phyloP scores from a whole-genome alignment of 1,139 yeast species.

The Candida pseudocylindracea region DNA sequence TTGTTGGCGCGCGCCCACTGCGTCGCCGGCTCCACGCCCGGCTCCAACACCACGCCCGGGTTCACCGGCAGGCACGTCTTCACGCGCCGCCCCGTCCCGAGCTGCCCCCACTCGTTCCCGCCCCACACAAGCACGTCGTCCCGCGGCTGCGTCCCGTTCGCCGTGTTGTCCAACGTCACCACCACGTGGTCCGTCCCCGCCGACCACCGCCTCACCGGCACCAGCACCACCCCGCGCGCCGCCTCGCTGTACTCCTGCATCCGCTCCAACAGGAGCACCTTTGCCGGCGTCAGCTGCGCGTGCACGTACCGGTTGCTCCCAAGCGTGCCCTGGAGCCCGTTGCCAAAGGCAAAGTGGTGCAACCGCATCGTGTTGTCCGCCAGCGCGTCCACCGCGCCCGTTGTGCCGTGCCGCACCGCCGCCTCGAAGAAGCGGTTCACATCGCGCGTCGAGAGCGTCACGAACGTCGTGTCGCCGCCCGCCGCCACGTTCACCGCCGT shows the following conservation, averaged over 20 bases:
- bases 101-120: slow-evolving; percentile 58
- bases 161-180: slow-evolving; percentile 26
- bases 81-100: slow-evolving; percentile 59
- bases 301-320: slow-evolving; percentile 64
- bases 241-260: slow-evolving; percentile 19
- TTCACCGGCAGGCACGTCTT: slow-evolving; percentile 33
- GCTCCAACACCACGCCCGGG: slow-evolving; percentile 37
- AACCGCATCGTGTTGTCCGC: slow-evolving; percentile 13
- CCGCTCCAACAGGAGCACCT: slow-evolving; percentile 26
- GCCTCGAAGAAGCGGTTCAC: slow-evolving; percentile 12
- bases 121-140: slow-evolving; percentile 63
- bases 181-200: slow-evolving; percentile 48
- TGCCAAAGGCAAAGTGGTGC: slow-evolving; percentile 34
- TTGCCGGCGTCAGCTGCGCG: slow-evolving; percentile 45
- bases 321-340: slow-evolving; percentile 72
- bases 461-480: slow-evolving; percentile 20
- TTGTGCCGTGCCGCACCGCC: slow-evolving; percentile 1
- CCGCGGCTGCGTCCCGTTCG: slow-evolving; percentile 8
- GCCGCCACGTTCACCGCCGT: slow-evolving; percentile 6
- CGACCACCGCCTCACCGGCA: slow-evolving; percentile 27
- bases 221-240: slow-evolving; percentile 10
- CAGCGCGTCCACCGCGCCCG: slow-evolving; percentile 4
- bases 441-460: slow-evolving; percentile 51
- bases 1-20: slow-evolving; percentile 7
- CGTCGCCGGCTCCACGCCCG: slow-evolving; percentile 5